Evolutionary conservation across 768 basidiomycete genomes (phyloP), one percentile per base, ranked within the genome.

Genomic region (Tulasnella calospora): DNA sequence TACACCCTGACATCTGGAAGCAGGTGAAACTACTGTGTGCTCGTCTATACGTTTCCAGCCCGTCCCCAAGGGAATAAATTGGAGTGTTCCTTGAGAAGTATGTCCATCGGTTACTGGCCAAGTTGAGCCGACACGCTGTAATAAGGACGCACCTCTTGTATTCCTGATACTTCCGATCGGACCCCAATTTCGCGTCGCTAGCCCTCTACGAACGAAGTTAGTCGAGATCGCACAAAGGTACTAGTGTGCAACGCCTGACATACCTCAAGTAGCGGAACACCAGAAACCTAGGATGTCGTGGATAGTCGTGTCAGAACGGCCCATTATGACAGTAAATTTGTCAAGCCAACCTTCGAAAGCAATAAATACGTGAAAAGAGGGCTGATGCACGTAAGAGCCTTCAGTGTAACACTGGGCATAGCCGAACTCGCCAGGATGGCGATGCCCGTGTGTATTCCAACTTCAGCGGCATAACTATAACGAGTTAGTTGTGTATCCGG

Each of bases 221-320:
- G 41, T 41, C 75, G 73, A 80, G 73, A 57, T 9, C 40, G 41
- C 17, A 15, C 15, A 35, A 40, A 35, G 41, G n/a, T 44, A 67
- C 10, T 0, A n/a, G 30, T 41, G 69, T 71, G 27, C 70, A 10
- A 38, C 30, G 30, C 17, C 15, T 70, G 15, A 27, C 82, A 36
- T 79, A 85, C 85, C 85, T 94, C 92, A 23, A 93, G 87, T 2
- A 89, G 88, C 1, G 92, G 92, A n/a, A 93, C 89, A 23, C 92
- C 92, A 9, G 91, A 91, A 6, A 88, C 86, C 87, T 91, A 81
- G 8, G 76, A 76, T 38, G 81, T 10, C 76, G 72, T 30, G 67
- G 23, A 74, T 74, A 47, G 55, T 27, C 13, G 38, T 57, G 35
- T 71, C 57, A 57, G 55, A 46, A 47, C 8, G 23, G 69, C 10